These are phyloP conservation scores for Trichophyton equinum DNA, from an alignment of 2,329 filamentous ascomycete species.

Conservation along the genomic window DNA sequence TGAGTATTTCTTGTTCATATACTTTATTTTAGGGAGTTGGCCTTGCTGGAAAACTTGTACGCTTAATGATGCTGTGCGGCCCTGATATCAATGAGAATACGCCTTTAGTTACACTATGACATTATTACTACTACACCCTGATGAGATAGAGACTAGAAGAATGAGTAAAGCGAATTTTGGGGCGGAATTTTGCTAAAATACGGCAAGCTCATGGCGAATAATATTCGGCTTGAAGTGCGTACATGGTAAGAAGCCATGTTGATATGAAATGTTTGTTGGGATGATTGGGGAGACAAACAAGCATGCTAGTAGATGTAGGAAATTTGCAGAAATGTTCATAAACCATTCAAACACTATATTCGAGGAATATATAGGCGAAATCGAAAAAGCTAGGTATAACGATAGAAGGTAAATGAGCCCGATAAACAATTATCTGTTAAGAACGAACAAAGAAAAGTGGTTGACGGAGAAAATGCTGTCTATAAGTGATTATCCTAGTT, in stretches of 20 bases:
- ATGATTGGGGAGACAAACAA: background rate
- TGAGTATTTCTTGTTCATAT: background rate
- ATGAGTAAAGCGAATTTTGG: background rate
- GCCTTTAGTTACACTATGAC: background rate
- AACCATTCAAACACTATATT: background rate
- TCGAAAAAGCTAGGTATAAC: background rate
- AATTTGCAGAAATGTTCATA: background rate
- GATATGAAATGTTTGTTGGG: background rate
- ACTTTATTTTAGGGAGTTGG: background rate
- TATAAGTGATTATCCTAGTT: constrained; percentile 2
- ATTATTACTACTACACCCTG: background rate
- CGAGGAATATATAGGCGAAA: background rate
- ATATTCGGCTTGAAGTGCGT: background rate
- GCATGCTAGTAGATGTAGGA: background rate
- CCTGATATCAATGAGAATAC: background rate
- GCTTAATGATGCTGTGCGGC: background rate
- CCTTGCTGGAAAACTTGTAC: background rate
- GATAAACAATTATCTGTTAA: background rate
- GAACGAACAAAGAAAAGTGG: background rate
- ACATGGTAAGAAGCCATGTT: background rate
- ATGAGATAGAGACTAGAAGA: background rate
- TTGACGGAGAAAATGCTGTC: background rate
- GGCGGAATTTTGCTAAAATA: background rate
- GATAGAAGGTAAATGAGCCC: background rate
- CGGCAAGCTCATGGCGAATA: background rate